Conservation (phyloP, 2,329 filamentous ascomycete genomes). For the Fusarium guadeloupense region DNA sequence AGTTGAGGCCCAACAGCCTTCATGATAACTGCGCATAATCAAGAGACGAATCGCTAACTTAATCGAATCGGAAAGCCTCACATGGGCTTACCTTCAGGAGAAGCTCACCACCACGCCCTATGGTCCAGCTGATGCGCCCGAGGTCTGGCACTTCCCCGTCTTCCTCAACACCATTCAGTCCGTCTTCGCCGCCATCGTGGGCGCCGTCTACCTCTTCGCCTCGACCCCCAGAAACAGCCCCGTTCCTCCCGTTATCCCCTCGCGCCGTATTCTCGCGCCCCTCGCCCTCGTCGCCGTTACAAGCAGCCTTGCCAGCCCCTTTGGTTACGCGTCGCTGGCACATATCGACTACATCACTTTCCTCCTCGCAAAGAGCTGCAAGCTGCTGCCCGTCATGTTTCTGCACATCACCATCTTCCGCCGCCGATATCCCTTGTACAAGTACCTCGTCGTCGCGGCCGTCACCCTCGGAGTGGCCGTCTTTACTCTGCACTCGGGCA, state of each 20-base stretch:
- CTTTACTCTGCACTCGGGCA: conserved; percentile 87
- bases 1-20: conserved; percentile 43
- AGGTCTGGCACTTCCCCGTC: conserved; percentile 91
- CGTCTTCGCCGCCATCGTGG: conserved; percentile 82
- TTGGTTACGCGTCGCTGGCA: conserved; percentile 89
- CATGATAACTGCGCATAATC: background rate
- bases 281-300: conserved; percentile 88
- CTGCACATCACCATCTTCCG: conserved; percentile 93
- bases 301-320: conserved; percentile 89
- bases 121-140: conserved; percentile 67
- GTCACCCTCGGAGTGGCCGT: conserved; percentile 93
- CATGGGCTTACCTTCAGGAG: conserved; percentile 97
- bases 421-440: conserved; percentile 90
- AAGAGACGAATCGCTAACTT: conserved; percentile 2
- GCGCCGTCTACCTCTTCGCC: conserved; percentile 79
- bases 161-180: conserved; percentile 98
- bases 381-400: conserved; percentile 98
- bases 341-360: conserved; percentile 99
- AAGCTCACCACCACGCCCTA: conserved; percentile 95
- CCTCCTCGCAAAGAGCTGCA: conserved; percentile 97
- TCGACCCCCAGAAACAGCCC: conserved; percentile 61
- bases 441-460: conserved; percentile 91
- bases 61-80: conserved; percentile 66
- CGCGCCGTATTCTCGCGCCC: conserved; percentile 75
- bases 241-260: conserved; percentile 78